Conservation (phyloP, 129 eudicot species). For the Dittrichia graveolens region DNA sequence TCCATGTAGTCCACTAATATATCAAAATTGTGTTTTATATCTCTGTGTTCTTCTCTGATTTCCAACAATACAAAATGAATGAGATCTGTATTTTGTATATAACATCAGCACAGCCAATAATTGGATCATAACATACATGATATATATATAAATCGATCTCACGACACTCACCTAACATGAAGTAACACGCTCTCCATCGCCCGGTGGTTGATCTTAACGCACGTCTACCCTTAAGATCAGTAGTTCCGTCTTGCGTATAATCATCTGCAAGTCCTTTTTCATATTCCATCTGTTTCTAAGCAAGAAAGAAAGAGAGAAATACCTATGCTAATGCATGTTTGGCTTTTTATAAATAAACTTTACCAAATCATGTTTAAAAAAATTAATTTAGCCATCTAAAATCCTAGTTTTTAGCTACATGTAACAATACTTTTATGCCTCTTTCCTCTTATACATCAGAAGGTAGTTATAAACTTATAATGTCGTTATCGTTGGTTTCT, state of each 20-base stretch:
- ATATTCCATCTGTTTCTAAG: slow-evolving; percentile 1
- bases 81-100: too few species aligned
- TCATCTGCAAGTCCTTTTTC: slow-evolving; percentile 45
- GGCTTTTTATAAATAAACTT: slow-evolving; percentile 23
- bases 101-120: background rate
- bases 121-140: background rate
- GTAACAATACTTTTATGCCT: background rate
- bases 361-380: background rate
- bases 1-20: too few species aligned
- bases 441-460: slow-evolving; percentile 14
- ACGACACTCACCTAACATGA: slow-evolving; percentile 59
- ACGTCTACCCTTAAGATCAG: slow-evolving; percentile 66
- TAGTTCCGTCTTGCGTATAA: slow-evolving; percentile 76
- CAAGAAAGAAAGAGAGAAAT: background rate
- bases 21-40: too few species aligned
- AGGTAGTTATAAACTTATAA: background rate
- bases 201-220: slow-evolving; percentile 61
- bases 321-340: background rate
- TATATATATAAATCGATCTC: background rate
- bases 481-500: slow-evolving; percentile 15
- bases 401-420: slow-evolving; percentile 19
- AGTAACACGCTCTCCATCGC: slow-evolving; percentile 74
- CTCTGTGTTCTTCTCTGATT: too few species aligned
- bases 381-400: background rate
- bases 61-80: too few species aligned